A percentile compares a stretch with the other conserved stretches of the same genome.
Evolutionary conservation across 164 flowering plant genomes (phyloP).

Genomic region (Magnolia sinica): DNA sequence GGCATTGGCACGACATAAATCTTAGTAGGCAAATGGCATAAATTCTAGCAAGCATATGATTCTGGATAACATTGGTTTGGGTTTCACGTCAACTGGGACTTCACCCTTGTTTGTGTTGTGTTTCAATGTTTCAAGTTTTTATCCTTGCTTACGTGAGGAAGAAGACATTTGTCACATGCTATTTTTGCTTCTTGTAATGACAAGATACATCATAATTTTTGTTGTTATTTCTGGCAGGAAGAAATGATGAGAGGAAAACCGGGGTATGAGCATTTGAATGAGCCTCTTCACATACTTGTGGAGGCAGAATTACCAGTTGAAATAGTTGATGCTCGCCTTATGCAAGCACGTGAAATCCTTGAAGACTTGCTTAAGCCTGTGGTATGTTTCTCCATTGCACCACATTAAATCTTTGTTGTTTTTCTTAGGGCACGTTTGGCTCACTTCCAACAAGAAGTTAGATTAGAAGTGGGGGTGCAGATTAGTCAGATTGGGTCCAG

Average conservation of each 20-base stretch:
- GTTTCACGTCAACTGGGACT: no score
- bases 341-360: conserved; percentile 89
- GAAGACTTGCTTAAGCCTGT: conserved; percentile 85
- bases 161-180: no score
- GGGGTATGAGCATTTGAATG: conserved; percentile 91
- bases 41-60: no score
- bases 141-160: no score
- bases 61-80: no score
- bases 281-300: conserved; percentile 88
- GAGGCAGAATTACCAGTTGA: conserved; percentile 93
- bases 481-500: background rate
- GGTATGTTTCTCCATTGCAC: conserved; percentile 27
- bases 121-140: no score
- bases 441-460: background rate
- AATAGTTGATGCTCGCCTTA: conserved; percentile 71
- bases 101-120: no score
- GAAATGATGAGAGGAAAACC: conserved; percentile 96
- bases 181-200: background rate
- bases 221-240: conserved; percentile 39
- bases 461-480: background rate
- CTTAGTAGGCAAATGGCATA: no score
- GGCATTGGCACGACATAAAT: no score
- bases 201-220: background rate
- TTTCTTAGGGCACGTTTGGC: background rate
- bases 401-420: background rate